Percentiles rank a stretch among this genome's conserved stretches.
phyloP scores from a whole-genome alignment of 2,329 filamentous ascomycete species.

The Xylaria sp. region DNA sequence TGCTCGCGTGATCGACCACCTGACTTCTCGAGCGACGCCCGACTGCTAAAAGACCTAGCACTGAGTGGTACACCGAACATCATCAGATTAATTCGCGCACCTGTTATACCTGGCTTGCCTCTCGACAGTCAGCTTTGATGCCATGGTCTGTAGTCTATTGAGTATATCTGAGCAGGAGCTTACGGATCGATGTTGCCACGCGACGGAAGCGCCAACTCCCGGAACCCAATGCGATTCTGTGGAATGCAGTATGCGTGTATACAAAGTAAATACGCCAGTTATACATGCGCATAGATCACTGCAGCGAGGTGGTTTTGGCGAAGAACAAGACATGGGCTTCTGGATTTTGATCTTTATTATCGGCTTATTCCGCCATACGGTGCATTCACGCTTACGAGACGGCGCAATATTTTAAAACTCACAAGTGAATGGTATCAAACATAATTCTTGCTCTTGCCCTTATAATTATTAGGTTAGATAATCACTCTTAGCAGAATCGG shows the following conservation, averaged over 20 bases:
- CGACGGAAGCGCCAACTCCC: not conserved
- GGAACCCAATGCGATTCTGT: not conserved
- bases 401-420: not conserved
- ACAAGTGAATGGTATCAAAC: not conserved
- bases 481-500: not conserved
- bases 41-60: not conserved
- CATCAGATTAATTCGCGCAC: not conserved
- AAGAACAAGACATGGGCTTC: not conserved
- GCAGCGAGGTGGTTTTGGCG: slow-evolving; percentile 9
- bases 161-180: too few species aligned
- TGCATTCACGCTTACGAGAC: not conserved
- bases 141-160: not conserved
- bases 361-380: not conserved
- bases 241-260: not conserved
- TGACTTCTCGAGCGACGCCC: not conserved
- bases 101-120: not conserved
- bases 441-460: not conserved
- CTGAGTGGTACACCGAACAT: not conserved
- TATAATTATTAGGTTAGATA: not conserved
- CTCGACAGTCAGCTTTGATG: slow-evolving; percentile 7
- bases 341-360: not conserved
- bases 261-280: not conserved
- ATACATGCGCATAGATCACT: not conserved
- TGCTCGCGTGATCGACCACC: slow-evolving; percentile 12
- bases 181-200: not conserved